Base-by-base conservation (phyloP, 148 eudicot species). In the Heliosperma pusillum region DNA sequence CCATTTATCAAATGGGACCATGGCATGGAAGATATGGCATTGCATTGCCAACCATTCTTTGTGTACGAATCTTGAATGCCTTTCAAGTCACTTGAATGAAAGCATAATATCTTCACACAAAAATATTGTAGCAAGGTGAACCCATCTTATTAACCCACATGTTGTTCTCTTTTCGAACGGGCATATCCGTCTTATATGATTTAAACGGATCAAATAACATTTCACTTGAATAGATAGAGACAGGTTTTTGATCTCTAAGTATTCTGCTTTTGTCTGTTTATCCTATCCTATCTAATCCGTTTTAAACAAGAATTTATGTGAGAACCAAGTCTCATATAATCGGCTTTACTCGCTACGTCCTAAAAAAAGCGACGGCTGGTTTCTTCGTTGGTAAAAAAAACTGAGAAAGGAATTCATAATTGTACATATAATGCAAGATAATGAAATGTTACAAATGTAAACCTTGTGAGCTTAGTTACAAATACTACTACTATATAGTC, bases 1-100 rank as follows among this genome's bases (percentile, higher is more conserved):
- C 10, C 62, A 52, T 66, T 19, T 33, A 73, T 4, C n/a, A 50
- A 21, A 0, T 11, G 47, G 20, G 12, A 57, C 77, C 72, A 76
- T 50, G 13, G 45, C 33, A 42, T 56, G 55, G 36, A 57, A 8
- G 26, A 50, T 50, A 60, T 70, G 42, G 50, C 13, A 69, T 69
- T 71, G 19, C 47, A 64, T 20, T 66, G 16, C 55, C 78, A 74
- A 71, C 79, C 84, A 82, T 45, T 25, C 78, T 77, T 64, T 21
- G 33, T 33, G 42, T 45, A 63, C 33, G 81, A 78, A 78, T 74
- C 72, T 70, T 74, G 66, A 33, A 77, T 33, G 21, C 17, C 59
- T 52, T 74, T 73, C 65, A 50, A 9, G 70, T 40, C 44, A 68
- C 59, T 63, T 29, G 19, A 42, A 16, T 63, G 27, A 74, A 27